Evolutionary conservation across 257 asterid genomes (phyloP).

Genomic region (Lavandula angustifolia): DNA sequence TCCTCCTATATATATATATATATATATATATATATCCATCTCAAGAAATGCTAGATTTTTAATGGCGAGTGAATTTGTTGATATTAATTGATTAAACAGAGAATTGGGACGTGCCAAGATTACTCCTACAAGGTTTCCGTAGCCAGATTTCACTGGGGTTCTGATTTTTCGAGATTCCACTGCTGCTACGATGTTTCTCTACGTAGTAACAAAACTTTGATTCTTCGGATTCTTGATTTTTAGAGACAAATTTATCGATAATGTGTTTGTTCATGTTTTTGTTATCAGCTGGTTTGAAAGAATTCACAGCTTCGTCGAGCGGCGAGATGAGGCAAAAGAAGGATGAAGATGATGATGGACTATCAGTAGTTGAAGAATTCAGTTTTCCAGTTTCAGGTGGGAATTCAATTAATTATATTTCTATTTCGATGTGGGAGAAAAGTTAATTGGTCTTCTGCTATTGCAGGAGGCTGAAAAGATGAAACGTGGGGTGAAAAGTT

Average conservation of each 20-base stretch:
- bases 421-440: background rate
- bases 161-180: constrained; percentile 43
- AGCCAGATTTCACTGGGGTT: constrained; percentile 39
- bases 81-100: constrained; percentile 42
- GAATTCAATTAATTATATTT: background rate
- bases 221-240: background rate
- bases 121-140: constrained; percentile 49
- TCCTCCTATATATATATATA: no score
- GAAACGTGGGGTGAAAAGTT: constrained; percentile 40
- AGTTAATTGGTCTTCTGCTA: background rate
- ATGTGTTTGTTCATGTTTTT: background rate
- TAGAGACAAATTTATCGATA: background rate
- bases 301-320: constrained; percentile 26
- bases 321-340: constrained; percentile 14
- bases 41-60: background rate
- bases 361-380: constrained; percentile 36
- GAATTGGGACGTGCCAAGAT: constrained; percentile 53
- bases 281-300: constrained; percentile 41
- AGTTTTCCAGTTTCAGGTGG: constrained; percentile 58
- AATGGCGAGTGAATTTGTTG: background rate
- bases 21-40: no score
- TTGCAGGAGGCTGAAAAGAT: constrained; percentile 47
- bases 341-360: constrained; percentile 34
- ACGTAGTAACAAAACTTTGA: constrained; percentile 31
- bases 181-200: constrained; percentile 53